Percentiles rank a stretch among this genome's conserved stretches.
Evolutionary conservation across 371 early-diverging fungal species (phyloP).

Genomic region (Mucor piriformis): DNA sequence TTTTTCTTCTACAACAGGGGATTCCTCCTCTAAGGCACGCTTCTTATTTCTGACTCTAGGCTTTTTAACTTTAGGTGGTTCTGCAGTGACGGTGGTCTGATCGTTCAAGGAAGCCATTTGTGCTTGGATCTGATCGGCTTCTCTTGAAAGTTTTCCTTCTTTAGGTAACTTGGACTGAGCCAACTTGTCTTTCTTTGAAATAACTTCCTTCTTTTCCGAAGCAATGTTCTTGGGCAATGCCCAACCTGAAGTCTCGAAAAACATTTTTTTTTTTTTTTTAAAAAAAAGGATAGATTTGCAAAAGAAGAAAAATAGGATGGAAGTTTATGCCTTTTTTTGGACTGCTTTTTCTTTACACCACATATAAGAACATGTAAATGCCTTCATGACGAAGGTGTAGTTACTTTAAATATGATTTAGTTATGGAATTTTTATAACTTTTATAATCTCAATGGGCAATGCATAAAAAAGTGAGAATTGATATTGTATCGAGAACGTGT

Average conservation of each 20-base stretch:
- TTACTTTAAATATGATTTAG: too few relatives aligned
- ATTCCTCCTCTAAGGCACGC: constrained; percentile 18
- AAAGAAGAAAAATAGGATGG: too few relatives aligned
- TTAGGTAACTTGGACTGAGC: constrained; percentile 5
- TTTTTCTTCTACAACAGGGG: constrained; percentile 1
- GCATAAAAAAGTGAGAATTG: too few relatives aligned
- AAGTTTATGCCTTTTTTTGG: too few relatives aligned
- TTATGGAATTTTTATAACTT: too few relatives aligned
- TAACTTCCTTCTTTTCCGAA: constrained; percentile 17
- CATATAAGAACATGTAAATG: too few relatives aligned
- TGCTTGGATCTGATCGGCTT: constrained; percentile 38
- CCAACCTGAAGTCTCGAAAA: constrained; percentile 49
- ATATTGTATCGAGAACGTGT: too few relatives aligned
- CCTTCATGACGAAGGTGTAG: too few relatives aligned
- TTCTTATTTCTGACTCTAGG: constrained; percentile 21
- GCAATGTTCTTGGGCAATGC: constrained; percentile 36
- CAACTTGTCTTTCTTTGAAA: constrained; percentile 15
- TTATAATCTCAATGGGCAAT: too few relatives aligned
- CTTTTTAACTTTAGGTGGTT: constrained; percentile 12
- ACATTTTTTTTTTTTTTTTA: constrained; percentile 36
- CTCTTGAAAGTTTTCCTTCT: constrained; percentile 18
- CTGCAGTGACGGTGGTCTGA: not conserved
- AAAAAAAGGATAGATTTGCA: too few relatives aligned
- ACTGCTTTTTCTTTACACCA: too few relatives aligned
- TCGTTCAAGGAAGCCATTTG: constrained; percentile 28